Base-by-base conservation (phyloP, 1,284 basidiomycete genomes). In the Ustilago trichophora region DNA sequence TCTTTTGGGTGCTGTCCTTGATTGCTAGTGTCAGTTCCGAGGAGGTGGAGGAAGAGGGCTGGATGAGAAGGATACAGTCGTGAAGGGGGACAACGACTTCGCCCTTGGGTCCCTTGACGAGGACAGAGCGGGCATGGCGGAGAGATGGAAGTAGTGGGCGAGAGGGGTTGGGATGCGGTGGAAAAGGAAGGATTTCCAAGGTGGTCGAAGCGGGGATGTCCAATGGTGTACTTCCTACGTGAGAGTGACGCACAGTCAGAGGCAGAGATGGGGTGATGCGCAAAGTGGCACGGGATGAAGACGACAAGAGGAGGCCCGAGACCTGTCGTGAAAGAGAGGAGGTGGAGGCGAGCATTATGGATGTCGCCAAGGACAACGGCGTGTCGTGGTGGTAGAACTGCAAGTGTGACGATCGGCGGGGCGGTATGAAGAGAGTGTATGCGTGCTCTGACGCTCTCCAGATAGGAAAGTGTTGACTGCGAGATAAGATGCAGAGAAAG, bases 1-100 rank as follows among this genome's bases (percentile, higher is more conserved):
- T 83, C 83, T 92, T 91, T 41, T 87, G 78, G 43, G 85, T 84
- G 4, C 88, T 84, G 79, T 94, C 86, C 75, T 91, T 86, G 2
- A 97, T 89, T 8, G 85, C 69, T n/a, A 96, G 51, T 2, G 56
- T 41, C 7, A 26, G n/a, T 22, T 16, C 21, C 9, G 49, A 19
- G 25, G 35, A 15, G 12, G 26, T 12, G 7, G 43, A 42, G 4
- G 26, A n/a, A 9, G 36, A 32, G 31, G 36, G 16, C 6, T 29
- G 27, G 33, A 35, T 31, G 33, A 75, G 54, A 4, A 57, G 13
- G 1, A 78, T 48, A 51, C 63, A 77, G 29, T 73, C 54, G 40
- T 75, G 77, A 1, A 80, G 57, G 3, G 78, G 77, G 5, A 80
- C 63, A 5, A 73, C 41, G 11, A 75, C 52, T 34, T 71, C 66